Base-by-base conservation (phyloP, 257 asterid genomes). In the Forsythia viridissima region DNA sequence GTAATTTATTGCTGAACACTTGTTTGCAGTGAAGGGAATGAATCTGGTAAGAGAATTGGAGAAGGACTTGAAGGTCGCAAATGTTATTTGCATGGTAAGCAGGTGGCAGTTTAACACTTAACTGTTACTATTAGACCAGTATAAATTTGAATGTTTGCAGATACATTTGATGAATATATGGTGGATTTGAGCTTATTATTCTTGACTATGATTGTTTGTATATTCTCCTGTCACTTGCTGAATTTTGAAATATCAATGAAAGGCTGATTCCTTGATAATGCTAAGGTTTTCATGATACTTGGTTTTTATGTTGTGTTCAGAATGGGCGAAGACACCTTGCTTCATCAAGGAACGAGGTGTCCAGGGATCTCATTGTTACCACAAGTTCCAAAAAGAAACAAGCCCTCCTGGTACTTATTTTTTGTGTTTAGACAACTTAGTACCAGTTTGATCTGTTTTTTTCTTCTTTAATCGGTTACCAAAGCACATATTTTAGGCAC, bases 61-160 rank as follows among this genome's bases (percentile, higher is more conserved):
- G 92, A 96, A 88, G 91, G 98, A 96, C 90, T 87, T 96, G 94
- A 96, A 93, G 90, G 90, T 93, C 85, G 99, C 99, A 76, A 93
- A 90, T 88, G 99, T 96, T 80, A 96, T 96, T 88, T 96, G 97
- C 94, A 96, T 88, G 99, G 99, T 96, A 93, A 90, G 98, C 86
- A 81, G 91, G 89, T 91, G 88, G 85, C 84, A 71, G 82, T 87
- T 85, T 82, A 82, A 83, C 76, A 57, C 77, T 73, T 40, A 73
- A 72, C 75, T 77, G 76, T 73, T 72, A n/a, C 83, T 8, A 8
- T 63, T 82, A 41, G 80, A 77, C 51, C 73, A 75, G 72, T 72
- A 71, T 42, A 77, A 72, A 66, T 76, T 79, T 55, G 71, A 48
- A 52, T 66, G 72, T 59, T 79, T 76, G 72, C 77, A 44, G 71